Base-by-base conservation (phyloP, 805 yeast genomes). In the Myxozyma neotropica region DNA sequence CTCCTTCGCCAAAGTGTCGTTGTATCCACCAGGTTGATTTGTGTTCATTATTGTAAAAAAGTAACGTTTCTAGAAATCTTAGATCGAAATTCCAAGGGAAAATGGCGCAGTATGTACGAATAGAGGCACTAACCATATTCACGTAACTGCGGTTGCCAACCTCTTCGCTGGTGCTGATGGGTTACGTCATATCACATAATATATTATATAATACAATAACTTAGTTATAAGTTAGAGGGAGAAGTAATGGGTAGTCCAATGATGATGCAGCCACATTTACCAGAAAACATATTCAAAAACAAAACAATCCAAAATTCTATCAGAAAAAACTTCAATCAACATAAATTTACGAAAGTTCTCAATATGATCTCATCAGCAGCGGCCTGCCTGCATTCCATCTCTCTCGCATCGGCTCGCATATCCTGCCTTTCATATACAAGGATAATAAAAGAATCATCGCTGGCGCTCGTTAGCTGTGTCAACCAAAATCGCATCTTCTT, bases 401-500 rank as follows among this genome's bases (percentile, higher is more conserved):
- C n/a, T n/a, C n/a, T n/a, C n/a, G n/a, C n/a, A n/a, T n/a, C n/a
- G n/a, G n/a, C n/a, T n/a, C n/a, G n/a, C n/a, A n/a, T n/a, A n/a
- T n/a, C 38, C 6, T 29, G 19, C 38, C 35, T 6, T 8, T 21
- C 24, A 12, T 40, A 19, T 19, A 27, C 23, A 40, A 26, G 38
- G 12, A 35, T 3, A 35, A 35, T 13, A 35, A 35, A 35, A n/a
- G n/a, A n/a, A 35, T 35, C 2, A 35, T n/a, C n/a, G n/a, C n/a
- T n/a, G n/a, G n/a, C n/a, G n/a, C n/a, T n/a, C n/a, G 6, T 6
- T 19, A 15, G 36, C 35, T 21, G 31, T 26, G 29, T 52, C 61
- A 39, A 57, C 61, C 35, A 57, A 23, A 24, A 53, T 57, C 49
- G 57, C 57, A 23, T 57, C 54, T 10, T 57, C 61, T 13, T 52